phyloP scores from a whole-genome alignment of 208 protist genomes.

The Leishmania tropica region DNA sequence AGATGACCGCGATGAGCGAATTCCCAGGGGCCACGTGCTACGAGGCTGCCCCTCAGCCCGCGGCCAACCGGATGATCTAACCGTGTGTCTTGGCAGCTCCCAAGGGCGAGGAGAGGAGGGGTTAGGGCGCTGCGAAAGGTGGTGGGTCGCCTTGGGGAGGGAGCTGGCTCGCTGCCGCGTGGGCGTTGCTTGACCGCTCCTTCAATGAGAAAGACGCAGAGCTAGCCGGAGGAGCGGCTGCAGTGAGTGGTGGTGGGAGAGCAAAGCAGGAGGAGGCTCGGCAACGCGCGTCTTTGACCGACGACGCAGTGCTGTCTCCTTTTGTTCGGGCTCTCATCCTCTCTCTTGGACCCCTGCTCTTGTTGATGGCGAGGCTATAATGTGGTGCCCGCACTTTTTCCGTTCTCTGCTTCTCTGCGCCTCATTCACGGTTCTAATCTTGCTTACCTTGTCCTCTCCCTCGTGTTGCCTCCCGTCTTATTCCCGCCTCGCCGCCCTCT shows the following conservation, averaged over 20 bases:
- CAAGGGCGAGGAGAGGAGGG: neutral
- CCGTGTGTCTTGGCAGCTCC: neutral
- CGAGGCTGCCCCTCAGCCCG: constrained; percentile 22
- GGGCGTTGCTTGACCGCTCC: neutral
- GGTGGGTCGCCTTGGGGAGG: neutral
- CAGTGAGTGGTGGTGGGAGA: neutral
- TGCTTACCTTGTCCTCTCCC: neutral
- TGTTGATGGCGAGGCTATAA: neutral
- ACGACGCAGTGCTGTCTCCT: neutral
- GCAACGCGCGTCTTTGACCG: neutral
- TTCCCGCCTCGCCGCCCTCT: neutral
- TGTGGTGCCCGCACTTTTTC: neutral
- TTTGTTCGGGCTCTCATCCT: neutral
- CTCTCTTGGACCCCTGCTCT: neutral
- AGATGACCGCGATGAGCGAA: constrained; percentile 60
- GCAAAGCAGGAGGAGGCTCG: neutral
- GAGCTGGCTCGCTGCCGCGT: neutral
- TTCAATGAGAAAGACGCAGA: neutral
- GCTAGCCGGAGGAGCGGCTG: neutral
- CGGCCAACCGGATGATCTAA: constrained; percentile 35
- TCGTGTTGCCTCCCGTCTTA: neutral
- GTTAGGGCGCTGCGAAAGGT: neutral
- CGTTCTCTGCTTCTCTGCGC: neutral
- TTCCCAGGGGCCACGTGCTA: constrained; percentile 68
- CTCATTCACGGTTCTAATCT: neutral